phyloP scores from a whole-genome alignment of 2,329 filamentous ascomycete species.

The Calonectria pseudoreteaudii region DNA sequence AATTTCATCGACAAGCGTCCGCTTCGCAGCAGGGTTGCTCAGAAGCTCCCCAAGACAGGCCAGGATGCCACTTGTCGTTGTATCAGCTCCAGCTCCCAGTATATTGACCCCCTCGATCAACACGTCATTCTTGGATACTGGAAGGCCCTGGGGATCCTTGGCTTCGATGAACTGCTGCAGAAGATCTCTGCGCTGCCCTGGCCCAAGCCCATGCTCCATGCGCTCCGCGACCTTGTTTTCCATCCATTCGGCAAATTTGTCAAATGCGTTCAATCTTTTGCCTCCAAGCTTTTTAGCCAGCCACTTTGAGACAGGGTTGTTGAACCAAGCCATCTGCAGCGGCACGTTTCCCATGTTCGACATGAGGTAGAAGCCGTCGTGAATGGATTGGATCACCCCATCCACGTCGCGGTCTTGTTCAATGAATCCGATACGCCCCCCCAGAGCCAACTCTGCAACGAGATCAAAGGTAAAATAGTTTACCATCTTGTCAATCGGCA shows the following conservation, averaged over 20 bases:
- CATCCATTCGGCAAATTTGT: slow-evolving; percentile 24
- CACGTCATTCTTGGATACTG: slow-evolving; percentile 15
- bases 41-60: slow-evolving; percentile 20
- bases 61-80: slow-evolving; percentile 22
- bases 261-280: slow-evolving; percentile 19
- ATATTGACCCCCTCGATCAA: slow-evolving; percentile 30
- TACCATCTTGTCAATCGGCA: slow-evolving; percentile 12
- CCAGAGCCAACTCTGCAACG: slow-evolving; percentile 20
- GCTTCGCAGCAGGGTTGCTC: background rate
- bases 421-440: slow-evolving; percentile 26
- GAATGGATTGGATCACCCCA: slow-evolving; percentile 27
- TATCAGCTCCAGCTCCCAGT: slow-evolving; percentile 27
- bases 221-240: slow-evolving; percentile 17
- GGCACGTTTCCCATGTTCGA: slow-evolving; percentile 28
- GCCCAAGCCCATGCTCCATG: slow-evolving; percentile 1
- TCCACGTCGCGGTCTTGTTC: slow-evolving; percentile 21
- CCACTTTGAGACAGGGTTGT: slow-evolving; percentile 21
- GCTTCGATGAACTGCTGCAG: slow-evolving; percentile 28
- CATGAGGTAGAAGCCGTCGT: slow-evolving; percentile 30
- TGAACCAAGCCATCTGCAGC: slow-evolving; percentile 27
- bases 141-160: slow-evolving; percentile 5
- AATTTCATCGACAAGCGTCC: slow-evolving; percentile 16
- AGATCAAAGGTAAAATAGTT: slow-evolving; percentile 28
- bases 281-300: background rate
- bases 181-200: slow-evolving; percentile 9